Evolutionary conservation across 1,284 basidiomycete genomes (phyloP).

Genomic region (Microbotryum silenes-acaulis): DNA sequence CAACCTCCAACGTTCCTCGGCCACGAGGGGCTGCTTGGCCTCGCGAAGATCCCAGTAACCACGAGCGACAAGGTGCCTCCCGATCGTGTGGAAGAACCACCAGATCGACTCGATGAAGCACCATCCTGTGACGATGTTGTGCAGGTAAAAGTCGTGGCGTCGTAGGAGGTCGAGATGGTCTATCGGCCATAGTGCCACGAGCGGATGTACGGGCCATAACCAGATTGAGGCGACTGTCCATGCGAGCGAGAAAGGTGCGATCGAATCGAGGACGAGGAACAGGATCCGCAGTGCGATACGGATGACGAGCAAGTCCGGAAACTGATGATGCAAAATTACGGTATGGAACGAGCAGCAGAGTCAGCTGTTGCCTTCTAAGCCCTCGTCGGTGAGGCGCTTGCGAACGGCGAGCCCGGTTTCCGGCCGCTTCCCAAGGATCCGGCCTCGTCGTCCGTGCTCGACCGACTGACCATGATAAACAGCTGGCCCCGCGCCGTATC

Average conservation of each 20-base stretch:
- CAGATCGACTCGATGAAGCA: constrained; percentile 10
- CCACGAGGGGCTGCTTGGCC: not conserved
- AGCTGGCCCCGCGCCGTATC: no score
- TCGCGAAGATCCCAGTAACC: constrained; percentile 3
- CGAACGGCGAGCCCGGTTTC: no score
- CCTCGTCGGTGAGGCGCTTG: not conserved
- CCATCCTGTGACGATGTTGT: constrained; percentile 3
- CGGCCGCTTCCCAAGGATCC: no score
- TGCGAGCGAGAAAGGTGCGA: not conserved
- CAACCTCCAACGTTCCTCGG: constrained; percentile 25
- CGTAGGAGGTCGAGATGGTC: constrained; percentile 6
- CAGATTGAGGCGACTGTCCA: constrained; percentile 3
- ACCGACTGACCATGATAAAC: no score
- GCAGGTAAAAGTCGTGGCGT: not conserved
- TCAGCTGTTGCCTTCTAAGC: not conserved
- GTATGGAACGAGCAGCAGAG: not conserved
- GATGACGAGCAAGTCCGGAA: constrained; percentile 6
- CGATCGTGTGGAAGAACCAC: not conserved
- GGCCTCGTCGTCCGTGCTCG: no score
- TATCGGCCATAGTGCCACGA: constrained; percentile 11
- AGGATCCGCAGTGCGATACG: not conserved
- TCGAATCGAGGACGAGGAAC: constrained; percentile 8
- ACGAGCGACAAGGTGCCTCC: not conserved
- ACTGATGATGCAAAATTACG: constrained; percentile 1
- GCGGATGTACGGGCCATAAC: constrained; percentile 15